phyloP scores from a whole-genome alignment of 2,329 filamentous ascomycete species.

The Penicillium sp. region DNA sequence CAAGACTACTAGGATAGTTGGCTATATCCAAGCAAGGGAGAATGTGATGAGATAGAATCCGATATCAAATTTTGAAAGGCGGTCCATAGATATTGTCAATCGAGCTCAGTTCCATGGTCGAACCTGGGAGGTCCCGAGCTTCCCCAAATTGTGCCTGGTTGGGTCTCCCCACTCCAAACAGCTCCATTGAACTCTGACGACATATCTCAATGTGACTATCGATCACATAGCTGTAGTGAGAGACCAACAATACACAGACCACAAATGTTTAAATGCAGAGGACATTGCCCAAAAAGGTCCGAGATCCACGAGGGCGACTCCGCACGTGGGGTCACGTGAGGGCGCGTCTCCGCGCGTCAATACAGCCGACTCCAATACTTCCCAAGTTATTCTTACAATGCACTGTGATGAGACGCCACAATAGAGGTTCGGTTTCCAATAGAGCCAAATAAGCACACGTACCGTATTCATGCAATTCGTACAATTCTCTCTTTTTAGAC shows the following conservation, averaged over 20 bases:
- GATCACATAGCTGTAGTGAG: no score
- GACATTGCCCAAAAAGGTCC: not conserved
- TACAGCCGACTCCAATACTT: not conserved
- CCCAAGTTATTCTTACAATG: not conserved
- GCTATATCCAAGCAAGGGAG: no score
- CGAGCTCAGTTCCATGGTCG: no score
- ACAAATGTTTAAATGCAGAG: no score
- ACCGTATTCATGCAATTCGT: not conserved
- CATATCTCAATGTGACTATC: no score
- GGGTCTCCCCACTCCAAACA: not conserved
- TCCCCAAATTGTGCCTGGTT: not conserved
- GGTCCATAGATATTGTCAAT: no score
- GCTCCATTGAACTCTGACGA: no score
- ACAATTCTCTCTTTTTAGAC: no score
- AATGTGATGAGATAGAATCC: no score
- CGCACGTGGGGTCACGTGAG: conserved; percentile 20
- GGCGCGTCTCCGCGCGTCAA: conserved; percentile 20
- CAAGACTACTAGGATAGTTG: no score
- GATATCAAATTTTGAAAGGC: not conserved
- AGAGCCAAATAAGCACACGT: not conserved
- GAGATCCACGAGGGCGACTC: conserved; percentile 1
- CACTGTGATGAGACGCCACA: not conserved
- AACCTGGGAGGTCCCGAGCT: not conserved
- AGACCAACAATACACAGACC: no score
- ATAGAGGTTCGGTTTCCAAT: not conserved